Base-by-base conservation (phyloP, 805 yeast species). In the Hermanozyma aechmeae region DNA sequence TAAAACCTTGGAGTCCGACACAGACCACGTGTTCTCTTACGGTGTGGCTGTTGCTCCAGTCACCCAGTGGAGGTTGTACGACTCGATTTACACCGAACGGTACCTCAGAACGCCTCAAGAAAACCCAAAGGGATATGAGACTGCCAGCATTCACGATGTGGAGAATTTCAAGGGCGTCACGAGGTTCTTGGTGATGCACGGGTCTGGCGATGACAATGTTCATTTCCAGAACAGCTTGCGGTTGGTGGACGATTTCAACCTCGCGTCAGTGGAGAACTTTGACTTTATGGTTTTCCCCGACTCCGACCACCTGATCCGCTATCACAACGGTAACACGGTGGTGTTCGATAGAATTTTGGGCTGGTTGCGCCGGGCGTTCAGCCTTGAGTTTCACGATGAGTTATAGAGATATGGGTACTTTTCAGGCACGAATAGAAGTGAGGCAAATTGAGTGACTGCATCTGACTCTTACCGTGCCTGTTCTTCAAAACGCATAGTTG, bases 21-120 rank as follows among this genome's bases (percentile, higher is more conserved):
- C 85, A 12, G 65, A 61, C 4, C 58, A 72, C 21, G 72, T 76
- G 11, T 87, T 92, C 66, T 73, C 73, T 33, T 92, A 76, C 51
- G 97, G 97, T 7, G 76, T 86, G 69, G 79, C 97, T 0, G 97
- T 92, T 15, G 98, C 98, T 0, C 98, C 98, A 1, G 98, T 92
- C 3, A 92, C 97, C 0, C 81, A 86, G 51, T 92, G 96, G 96
- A 58, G 73, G 31, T 68, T 82, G 31, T 92, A 89, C 50, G 97
- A 89, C 56, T 81, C 96, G 1, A 74, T 89, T 12, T 89, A 92
- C 55, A 89, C 97, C 0, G 98, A 92, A 58, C 61, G 98, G 38
- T 92, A 92, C 53, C 81, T 92, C 94, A 83, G 82, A 39, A 68
- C 76, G 2, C 96, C 96, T 1, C 65, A 68, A 43, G 62, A 68